Evolutionary conservation across 73 alveolate genomes (phyloP).

Genomic region (Loxodes magnus): DNA sequence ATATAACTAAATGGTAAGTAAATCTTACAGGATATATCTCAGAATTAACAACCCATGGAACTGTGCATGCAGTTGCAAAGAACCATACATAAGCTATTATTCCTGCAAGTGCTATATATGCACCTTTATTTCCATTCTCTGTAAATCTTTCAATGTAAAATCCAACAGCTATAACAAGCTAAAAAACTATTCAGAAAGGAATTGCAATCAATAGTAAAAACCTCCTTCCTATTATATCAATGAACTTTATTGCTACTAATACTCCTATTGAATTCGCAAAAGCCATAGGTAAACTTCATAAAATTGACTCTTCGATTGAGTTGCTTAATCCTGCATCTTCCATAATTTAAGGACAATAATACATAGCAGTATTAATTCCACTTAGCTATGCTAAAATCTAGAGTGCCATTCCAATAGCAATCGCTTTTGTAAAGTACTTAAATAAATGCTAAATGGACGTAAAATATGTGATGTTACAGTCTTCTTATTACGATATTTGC

Average conservation of each 20-base stretch:
- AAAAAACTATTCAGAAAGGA: not conserved
- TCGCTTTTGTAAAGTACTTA: not conserved
- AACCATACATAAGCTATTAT: not conserved
- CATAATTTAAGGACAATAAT: not conserved
- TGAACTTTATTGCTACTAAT: not conserved
- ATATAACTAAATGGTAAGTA: no score
- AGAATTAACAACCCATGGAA: not conserved
- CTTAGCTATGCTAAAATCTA: not conserved
- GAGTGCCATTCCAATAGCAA: not conserved
- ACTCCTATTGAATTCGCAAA: not conserved
- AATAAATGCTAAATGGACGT: not conserved
- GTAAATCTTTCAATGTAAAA: not conserved
- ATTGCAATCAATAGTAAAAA: not conserved
- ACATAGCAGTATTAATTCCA: constrained; percentile 2
- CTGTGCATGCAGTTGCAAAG: not conserved
- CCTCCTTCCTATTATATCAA: not conserved
- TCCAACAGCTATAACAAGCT: not conserved
- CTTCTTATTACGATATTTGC: not conserved
- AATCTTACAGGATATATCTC: not conserved
- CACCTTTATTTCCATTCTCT: not conserved
- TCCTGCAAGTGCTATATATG: not conserved
- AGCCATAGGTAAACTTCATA: not conserved
- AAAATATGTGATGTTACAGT: not conserved
- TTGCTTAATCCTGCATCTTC: not conserved
- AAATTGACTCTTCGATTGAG: not conserved